A percentile compares a stretch with the other conserved stretches of the same genome.
phyloP scores from a whole-genome alignment of 345 rosid species.

The Citrus hindsii region DNA sequence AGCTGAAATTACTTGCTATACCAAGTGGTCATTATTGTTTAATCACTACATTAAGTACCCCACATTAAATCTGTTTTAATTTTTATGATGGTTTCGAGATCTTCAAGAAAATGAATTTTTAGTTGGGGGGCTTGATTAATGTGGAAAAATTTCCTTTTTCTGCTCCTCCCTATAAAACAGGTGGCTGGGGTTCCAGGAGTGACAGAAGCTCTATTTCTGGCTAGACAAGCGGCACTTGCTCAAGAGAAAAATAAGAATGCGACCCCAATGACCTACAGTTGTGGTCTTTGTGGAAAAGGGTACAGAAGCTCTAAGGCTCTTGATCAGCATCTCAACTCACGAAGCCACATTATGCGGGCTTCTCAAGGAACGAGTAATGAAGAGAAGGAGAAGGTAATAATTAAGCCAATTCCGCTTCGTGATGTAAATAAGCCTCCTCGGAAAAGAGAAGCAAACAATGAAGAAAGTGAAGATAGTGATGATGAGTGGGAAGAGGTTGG shows the following conservation, averaged over 20 bases:
- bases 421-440: slow-evolving; percentile 24
- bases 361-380: slow-evolving; percentile 49
- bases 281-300: slow-evolving; percentile 69
- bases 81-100: background rate
- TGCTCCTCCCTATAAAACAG: slow-evolving; percentile 27
- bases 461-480: slow-evolving; percentile 53
- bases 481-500: slow-evolving; percentile 87
- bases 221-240: slow-evolving; percentile 69
- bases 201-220: slow-evolving; percentile 73
- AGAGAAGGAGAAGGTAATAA: slow-evolving; percentile 45
- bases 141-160: background rate
- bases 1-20: background rate
- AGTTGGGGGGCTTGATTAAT: background rate
- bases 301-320: slow-evolving; percentile 87
- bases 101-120: background rate
- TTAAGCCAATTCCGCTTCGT: slow-evolving; percentile 60
- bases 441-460: slow-evolving; percentile 17
- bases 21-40: background rate
- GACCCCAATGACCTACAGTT: slow-evolving; percentile 69
- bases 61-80: background rate
- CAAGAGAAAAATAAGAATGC: slow-evolving; percentile 54
- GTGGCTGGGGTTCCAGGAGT: slow-evolving; percentile 98
- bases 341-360: slow-evolving; percentile 54
- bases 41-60: background rate
- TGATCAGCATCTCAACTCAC: slow-evolving; percentile 79